A percentile compares a stretch with the other conserved stretches of the same genome.
Evolutionary conservation across 2,329 filamentous ascomycete species (phyloP).

Genomic region (Emericellopsis cladophorae): DNA sequence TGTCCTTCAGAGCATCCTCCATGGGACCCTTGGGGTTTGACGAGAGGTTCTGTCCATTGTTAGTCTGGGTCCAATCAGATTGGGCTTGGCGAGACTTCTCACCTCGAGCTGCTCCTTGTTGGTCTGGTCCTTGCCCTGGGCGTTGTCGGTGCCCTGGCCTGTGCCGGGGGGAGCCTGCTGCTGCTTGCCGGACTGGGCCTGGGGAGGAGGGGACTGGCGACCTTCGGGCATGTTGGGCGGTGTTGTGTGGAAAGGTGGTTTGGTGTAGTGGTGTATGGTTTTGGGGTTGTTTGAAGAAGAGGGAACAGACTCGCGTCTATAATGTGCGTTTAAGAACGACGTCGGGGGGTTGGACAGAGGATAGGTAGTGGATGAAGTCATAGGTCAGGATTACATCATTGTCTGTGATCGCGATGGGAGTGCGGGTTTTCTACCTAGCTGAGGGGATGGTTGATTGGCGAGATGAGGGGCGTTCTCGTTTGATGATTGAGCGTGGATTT

Average conservation of each 20-base stretch:
- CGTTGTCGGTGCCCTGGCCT: conserved; percentile 44
- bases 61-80: conserved; percentile 1
- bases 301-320: neutral
- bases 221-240: conserved; percentile 50
- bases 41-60: conserved; percentile 29
- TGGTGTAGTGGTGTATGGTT: neutral
- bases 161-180: conserved; percentile 42
- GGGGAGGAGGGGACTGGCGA: conserved; percentile 66
- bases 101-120: conserved; percentile 40
- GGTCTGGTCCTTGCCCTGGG: conserved; percentile 37
- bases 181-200: conserved; percentile 54
- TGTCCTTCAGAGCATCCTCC: conserved; percentile 46
- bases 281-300: neutral
- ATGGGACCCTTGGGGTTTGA: conserved; percentile 57
- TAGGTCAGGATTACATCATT: conserved; percentile 1
- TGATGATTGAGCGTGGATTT: no score
- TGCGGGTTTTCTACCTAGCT: neutral
- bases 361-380: neutral
- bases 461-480: no score
- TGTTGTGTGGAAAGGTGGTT: neutral
- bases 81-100: conserved; percentile 5
- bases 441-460: no score
- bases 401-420: neutral
- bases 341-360: neutral
- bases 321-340: neutral